These are phyloP conservation scores for Candida vaughaniae DNA, from an alignment of 805 yeast species.

Conservation along the genomic window DNA sequence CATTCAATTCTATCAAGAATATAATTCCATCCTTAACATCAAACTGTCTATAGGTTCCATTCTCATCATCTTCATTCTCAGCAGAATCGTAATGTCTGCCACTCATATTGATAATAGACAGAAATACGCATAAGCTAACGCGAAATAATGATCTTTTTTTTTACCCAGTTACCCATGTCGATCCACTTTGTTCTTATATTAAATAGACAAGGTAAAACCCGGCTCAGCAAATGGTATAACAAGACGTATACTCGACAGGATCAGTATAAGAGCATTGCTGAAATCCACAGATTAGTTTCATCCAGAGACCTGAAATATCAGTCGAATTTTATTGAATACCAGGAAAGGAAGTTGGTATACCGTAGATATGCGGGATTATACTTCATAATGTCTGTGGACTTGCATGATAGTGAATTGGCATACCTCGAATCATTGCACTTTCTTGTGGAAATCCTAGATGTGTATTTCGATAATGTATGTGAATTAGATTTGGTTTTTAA, in stretches of 20 bases:
- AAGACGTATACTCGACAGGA: conserved; percentile 28
- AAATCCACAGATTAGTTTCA: conserved; percentile 76
- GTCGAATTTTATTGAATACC: conserved; percentile 71
- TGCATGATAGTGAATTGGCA: conserved; percentile 77
- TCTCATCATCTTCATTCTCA: conserved; percentile 11
- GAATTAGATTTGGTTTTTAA: conserved; percentile 92
- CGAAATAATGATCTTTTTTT: no score
- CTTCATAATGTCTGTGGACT: conserved; percentile 80
- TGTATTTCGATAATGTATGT: conserved; percentile 86
- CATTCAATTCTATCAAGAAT: conserved; percentile 61
- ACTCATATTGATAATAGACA: conserved; percentile 5
- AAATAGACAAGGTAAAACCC: conserved; percentile 90
- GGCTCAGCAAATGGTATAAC: conserved; percentile 77
- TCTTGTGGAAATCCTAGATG: conserved; percentile 84
- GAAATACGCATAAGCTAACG: no score
- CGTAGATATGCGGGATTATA: conserved; percentile 90
- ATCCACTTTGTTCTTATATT: conserved; percentile 78
- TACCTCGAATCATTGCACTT: conserved; percentile 83
- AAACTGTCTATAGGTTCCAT: conserved; percentile 30
- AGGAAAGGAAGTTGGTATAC: conserved; percentile 66
- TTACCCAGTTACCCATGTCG: no score
- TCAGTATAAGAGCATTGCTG: conserved; percentile 45
- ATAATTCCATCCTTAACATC: conserved; percentile 63
- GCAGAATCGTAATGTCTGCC: background rate
- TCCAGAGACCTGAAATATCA: conserved; percentile 83